A percentile compares a stretch with the other conserved stretches of the same genome.
Evolutionary conservation across 148 eudicot species (phyloP).

Genomic region (Diospyros kaki): DNA sequence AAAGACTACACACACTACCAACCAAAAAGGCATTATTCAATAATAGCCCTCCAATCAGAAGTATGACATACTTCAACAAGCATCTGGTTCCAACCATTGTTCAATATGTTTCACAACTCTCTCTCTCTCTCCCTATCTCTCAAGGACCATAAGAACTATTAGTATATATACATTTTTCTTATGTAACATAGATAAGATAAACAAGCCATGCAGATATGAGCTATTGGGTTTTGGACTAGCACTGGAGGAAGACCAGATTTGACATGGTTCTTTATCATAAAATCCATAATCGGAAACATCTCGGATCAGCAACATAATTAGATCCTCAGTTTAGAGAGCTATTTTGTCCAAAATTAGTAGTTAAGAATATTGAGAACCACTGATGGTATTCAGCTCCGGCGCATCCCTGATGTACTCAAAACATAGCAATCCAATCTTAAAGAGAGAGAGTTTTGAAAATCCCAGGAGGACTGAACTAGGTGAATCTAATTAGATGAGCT

Average conservation of each 20-base stretch:
- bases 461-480: neutral
- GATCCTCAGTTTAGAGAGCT: neutral
- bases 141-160: neutral
- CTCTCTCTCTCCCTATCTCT: neutral
- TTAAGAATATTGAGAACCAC: neutral
- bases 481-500: neutral
- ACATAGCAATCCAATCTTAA: neutral
- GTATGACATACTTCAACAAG: neutral
- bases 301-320: constrained; percentile 3
- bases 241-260: neutral
- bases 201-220: constrained; percentile 1
- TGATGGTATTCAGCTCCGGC: neutral
- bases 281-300: neutral
- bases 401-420: neutral
- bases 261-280: neutral
- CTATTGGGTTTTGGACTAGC: neutral
- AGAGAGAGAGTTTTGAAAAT: neutral
- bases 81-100: neutral
- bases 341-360: neutral
- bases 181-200: neutral
- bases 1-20: neutral
- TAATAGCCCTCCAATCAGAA: neutral
- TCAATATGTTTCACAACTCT: neutral
- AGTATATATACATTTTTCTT: neutral
- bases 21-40: neutral